Percentiles rank a stretch among this genome's conserved stretches.
These are phyloP conservation scores for Juncus inflexus DNA, from an alignment of 176 grass and related monocot genomes.

Conservation along the genomic window DNA sequence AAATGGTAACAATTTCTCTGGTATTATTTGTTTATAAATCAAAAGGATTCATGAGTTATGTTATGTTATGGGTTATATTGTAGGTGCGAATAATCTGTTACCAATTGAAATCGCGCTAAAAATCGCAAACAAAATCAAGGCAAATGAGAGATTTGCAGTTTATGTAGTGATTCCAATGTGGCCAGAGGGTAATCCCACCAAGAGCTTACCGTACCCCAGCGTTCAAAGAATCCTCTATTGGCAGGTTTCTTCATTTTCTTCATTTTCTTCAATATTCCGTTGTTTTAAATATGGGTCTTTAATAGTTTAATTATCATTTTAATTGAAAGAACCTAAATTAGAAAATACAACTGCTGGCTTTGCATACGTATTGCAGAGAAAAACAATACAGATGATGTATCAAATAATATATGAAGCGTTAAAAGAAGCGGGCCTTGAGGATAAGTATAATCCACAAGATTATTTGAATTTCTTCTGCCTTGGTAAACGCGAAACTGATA, in stretches of 20 bases:
- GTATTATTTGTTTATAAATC: background rate
- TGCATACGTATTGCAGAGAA: background rate
- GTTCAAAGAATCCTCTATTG: conserved; percentile 78
- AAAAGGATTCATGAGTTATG: background rate
- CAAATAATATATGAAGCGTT: conserved; percentile 31
- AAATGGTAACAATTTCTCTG: background rate
- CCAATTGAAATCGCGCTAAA: conserved; percentile 92
- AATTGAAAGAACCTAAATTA: too few species aligned
- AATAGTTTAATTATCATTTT: too few species aligned
- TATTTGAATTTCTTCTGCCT: conserved; percentile 52
- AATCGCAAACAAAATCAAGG: conserved; percentile 95
- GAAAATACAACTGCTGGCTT: too few species aligned
- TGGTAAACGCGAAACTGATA: conserved; percentile 31
- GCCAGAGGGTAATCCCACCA: conserved; percentile 94
- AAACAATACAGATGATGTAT: conserved; percentile 45
- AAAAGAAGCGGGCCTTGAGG: conserved; percentile 14
- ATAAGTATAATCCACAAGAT: conserved; percentile 27
- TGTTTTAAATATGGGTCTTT: too few species aligned
- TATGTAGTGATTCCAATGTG: conserved; percentile 97
- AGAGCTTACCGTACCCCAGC: conserved; percentile 28
- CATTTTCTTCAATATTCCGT: too few species aligned
- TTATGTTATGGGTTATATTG: conserved; percentile 12
- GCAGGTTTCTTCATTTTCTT: conserved; percentile 41
- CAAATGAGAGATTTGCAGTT: conserved; percentile 78
- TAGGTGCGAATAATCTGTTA: conserved; percentile 93